These are phyloP conservation scores for Deinandra increscens DNA, from an alignment of 129 eudicot species.

Conservation along the genomic window DNA sequence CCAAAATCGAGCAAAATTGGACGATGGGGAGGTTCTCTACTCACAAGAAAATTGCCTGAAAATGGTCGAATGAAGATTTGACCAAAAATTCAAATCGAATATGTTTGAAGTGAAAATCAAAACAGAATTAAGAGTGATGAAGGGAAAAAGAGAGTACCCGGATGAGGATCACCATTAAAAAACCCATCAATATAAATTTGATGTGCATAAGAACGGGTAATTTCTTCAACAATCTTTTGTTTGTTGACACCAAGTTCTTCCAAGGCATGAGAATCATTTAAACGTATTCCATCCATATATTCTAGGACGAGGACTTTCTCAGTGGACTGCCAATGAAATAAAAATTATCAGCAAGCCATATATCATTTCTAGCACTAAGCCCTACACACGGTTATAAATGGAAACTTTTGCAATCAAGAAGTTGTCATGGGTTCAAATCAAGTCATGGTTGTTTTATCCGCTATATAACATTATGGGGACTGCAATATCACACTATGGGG, in stretches of 20 bases:
- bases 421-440: not conserved
- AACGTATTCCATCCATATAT: conserved; percentile 92
- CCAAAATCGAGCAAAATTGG: conserved; percentile 98
- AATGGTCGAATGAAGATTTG: conserved; percentile 20
- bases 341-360: conserved; percentile 13
- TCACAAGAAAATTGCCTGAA: conserved; percentile 97
- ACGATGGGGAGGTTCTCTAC: conserved; percentile 87
- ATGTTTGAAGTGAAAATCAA: conserved; percentile 10
- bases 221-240: conserved; percentile 96
- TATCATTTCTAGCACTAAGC: not conserved
- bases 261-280: conserved; percentile 69
- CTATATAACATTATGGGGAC: not conserved
- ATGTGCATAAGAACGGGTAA: conserved; percentile 96
- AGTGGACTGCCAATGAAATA: conserved; percentile 61
- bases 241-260: conserved; percentile 76
- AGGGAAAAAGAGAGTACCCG: conserved; percentile 36
- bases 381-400: not conserved
- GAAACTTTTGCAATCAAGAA: conserved; percentile 1
- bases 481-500: not conserved
- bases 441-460: conserved; percentile 2
- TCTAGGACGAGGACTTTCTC: conserved; percentile 85
- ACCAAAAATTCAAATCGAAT: conserved; percentile 18
- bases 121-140: not conserved
- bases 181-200: conserved; percentile 97
- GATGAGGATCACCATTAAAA: conserved; percentile 99